Conservation (phyloP, 1,284 basidiomycete genomes). For the Apiotrichum sp. region DNA sequence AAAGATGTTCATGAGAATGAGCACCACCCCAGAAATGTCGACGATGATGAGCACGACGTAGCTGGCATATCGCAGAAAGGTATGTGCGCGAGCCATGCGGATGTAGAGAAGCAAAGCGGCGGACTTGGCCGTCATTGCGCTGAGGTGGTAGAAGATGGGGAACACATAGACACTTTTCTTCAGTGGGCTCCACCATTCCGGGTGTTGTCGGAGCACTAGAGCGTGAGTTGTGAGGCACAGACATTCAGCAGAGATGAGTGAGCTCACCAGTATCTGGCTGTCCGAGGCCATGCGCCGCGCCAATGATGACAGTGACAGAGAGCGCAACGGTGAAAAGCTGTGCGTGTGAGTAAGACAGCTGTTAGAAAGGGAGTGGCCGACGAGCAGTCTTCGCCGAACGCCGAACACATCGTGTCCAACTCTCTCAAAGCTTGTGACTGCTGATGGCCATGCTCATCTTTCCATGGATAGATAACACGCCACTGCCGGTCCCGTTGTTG, state of each 20-base stretch:
- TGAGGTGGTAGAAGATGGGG: slow-evolving; percentile 44
- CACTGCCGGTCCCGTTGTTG: too few species aligned
- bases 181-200: slow-evolving; percentile 19
- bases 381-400: neutral
- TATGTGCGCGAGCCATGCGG: slow-evolving; percentile 42
- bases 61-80: slow-evolving; percentile 38
- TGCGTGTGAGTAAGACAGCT: neutral
- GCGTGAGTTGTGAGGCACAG: neutral
- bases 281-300: slow-evolving; percentile 35
- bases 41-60: slow-evolving; percentile 36
- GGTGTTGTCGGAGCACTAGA: neutral
- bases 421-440: neutral
- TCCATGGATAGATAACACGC: too few species aligned
- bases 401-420: neutral
- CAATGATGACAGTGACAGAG: slow-evolving; percentile 32
- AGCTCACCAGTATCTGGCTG: slow-evolving; percentile 28
- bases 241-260: neutral
- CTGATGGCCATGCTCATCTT: too few species aligned
- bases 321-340: slow-evolving; percentile 33
- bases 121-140: slow-evolving; percentile 42
- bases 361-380: neutral
- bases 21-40: slow-evolving; percentile 37
- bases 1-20: slow-evolving; percentile 44
- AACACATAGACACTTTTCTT: slow-evolving; percentile 38
- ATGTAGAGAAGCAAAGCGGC: slow-evolving; percentile 44